Evolutionary conservation across 768 basidiomycete species (phyloP).

Genomic region (Tricholomella constricta): DNA sequence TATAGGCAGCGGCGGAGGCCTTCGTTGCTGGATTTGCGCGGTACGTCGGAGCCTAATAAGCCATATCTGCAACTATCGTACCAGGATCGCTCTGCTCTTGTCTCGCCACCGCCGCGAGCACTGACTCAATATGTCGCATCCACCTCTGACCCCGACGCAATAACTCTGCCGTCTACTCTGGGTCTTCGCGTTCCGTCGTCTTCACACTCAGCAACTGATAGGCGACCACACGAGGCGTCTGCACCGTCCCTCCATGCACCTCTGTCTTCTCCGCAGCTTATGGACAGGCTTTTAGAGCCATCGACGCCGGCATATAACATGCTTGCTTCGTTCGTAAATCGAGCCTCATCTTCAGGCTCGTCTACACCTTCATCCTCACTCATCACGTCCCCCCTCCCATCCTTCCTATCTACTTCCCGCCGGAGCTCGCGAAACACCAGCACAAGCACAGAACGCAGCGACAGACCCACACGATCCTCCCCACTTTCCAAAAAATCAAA

Average conservation of each 20-base stretch:
- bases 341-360: constrained; percentile 30
- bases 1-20: constrained; percentile 34
- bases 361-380: constrained; percentile 34
- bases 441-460: constrained; percentile 27
- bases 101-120: constrained; percentile 73
- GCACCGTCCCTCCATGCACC: constrained; percentile 16
- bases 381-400: constrained; percentile 25
- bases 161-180: constrained; percentile 69
- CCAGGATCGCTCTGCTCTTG: constrained; percentile 53
- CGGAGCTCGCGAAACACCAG: constrained; percentile 35
- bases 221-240: constrained; percentile 7
- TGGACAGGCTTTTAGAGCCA: constrained; percentile 40
- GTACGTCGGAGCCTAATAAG: constrained; percentile 18
- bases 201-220: constrained; percentile 20
- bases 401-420: constrained; percentile 34
- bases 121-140: constrained; percentile 74
- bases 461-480: constrained; percentile 7
- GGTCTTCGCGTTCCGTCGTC: constrained; percentile 53
- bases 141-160: constrained; percentile 49
- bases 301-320: constrained; percentile 62
- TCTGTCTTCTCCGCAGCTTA: constrained; percentile 32
- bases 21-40: constrained; percentile 47
- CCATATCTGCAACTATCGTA: constrained; percentile 54
- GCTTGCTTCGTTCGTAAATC: constrained; percentile 57
- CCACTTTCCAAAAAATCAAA: constrained; percentile 12